Evolutionary conservation across 768 basidiomycete species (phyloP), one percentile per base, ranked within the genome.

Genomic region (Cyclocybe cylindracea): DNA sequence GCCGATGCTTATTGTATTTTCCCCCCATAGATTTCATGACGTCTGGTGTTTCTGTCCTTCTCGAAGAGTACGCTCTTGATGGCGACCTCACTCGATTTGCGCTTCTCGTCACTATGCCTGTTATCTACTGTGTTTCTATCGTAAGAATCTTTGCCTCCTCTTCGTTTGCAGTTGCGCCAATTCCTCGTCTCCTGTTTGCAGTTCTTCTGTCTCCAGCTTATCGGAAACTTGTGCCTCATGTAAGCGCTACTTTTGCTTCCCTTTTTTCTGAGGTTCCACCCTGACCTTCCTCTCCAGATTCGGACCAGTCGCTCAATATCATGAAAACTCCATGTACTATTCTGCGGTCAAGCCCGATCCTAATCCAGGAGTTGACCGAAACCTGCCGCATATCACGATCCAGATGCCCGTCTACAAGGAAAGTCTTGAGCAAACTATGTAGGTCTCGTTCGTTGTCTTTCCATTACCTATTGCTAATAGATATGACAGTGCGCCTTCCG

Each of bases 371-470:
- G 76, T 89, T 42, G 87, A 88, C 66, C 73, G 77, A 13, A 81
- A 79, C 61, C 76, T 91, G 6, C 90, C 89, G 2, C 89, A 90
- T 61, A 79, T 91, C 46, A 87, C 88, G 2, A 83, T 94, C 50
- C 84, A 93, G 64, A 78, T 92, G 70, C 91, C 92, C 0, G 91
- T 94, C 24, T 94, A 94, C 74, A 94, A 94, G 64, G 89, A 91
- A 62, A 85, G 82, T 54, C 68, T 91, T 33, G 80, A 84, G 35
- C 70, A 85, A 60, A 87, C 85, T 0, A 91, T 91, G 86, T 89
- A 54, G 60, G 84, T 43, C 35, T 54, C 7, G 16, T 39, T 32
- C 37, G 38, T 24, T 13, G 19, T 43, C 18, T 31, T 44, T 33
- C 29, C 39, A 18, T 44, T 35, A 16, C 33, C 33, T 18, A 11